Base-by-base conservation (phyloP, 257 asterid species). In the Solanum sitiens region DNA sequence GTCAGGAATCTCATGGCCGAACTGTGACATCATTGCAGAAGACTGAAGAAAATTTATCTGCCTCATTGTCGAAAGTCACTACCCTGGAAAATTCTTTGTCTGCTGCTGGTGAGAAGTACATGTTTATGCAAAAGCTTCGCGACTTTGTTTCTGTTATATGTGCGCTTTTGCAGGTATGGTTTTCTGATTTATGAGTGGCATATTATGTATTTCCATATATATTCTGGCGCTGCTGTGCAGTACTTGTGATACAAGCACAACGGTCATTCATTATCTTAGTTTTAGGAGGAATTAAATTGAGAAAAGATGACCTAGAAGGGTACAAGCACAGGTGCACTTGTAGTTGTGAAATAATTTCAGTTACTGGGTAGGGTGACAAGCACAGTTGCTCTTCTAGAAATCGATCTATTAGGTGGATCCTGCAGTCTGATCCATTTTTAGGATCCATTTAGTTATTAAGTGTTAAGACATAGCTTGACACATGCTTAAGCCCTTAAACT, bases 61-160 rank as follows among this genome's bases (percentile, higher is more conserved):
- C 98, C 47, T 93, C 99, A 6, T 93, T 97, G 90, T 86, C 88
- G 89, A 96, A 94, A 89, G 95, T 97, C 79, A 83, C 97, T 77
- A 89, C 77, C 79, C 91, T 97, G 86, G 99, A 97, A 91, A 91
- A 88, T 90, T 93, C 98, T 70, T 91, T 97, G 90, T 87, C 95
- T 89, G 98, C 95, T 70, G 98, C 99, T 79, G 96, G 95, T 95
- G 99, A 97, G 95, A 96, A 94, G 97, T 97, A 93, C 95, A 93
- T 95, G 92, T 97, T 97, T 94, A 95, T 97, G 98, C 99, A 97
- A 94, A 95, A 94, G 98, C 98, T 97, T 90, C 98, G 99, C 92
- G 99, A 97, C 90, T 97, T 94, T 93, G 93, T 95, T 93, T 94
- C 96, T 91, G 98, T 95, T 92, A 90, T 96, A 89, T 96, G 99